These are phyloP conservation scores for Porcisia hertigi DNA, from an alignment of 208 protist species.

Conservation along the genomic window DNA sequence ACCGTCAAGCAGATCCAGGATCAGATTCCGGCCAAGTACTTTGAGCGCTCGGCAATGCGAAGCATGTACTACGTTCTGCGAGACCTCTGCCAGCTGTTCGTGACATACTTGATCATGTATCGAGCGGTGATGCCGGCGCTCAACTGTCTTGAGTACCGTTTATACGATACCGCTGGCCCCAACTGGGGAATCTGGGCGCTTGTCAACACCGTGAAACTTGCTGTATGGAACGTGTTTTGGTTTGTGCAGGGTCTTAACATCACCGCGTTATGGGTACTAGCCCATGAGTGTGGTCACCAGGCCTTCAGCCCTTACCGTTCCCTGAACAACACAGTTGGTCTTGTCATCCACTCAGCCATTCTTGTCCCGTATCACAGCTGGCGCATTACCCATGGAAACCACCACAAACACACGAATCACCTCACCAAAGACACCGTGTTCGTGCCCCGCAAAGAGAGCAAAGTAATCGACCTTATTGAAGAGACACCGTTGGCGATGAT, in stretches of 20 bases:
- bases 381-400: slow-evolving; percentile 91
- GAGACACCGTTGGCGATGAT: slow-evolving; percentile 70
- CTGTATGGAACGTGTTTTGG: slow-evolving; percentile 73
- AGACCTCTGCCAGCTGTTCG: slow-evolving; percentile 59
- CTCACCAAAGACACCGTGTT: slow-evolving; percentile 91
- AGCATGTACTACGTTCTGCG: slow-evolving; percentile 62
- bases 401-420: slow-evolving; percentile 95
- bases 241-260: slow-evolving; percentile 84
- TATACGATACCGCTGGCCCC: slow-evolving; percentile 11
- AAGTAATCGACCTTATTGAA: slow-evolving; percentile 68
- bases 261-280: slow-evolving; percentile 93
- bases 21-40: slow-evolving; percentile 75
- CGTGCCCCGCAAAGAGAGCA: slow-evolving; percentile 63
- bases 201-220: slow-evolving; percentile 39
- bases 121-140: slow-evolving; percentile 41
- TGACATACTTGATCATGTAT: slow-evolving; percentile 66
- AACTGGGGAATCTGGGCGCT: slow-evolving; percentile 17
- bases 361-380: slow-evolving; percentile 94
- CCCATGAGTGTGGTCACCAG: slow-evolving; percentile 95
- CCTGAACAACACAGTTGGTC: slow-evolving; percentile 91
- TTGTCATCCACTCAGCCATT: slow-evolving; percentile 85
- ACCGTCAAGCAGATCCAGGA: slow-evolving; percentile 80
- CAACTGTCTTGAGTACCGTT: slow-evolving; percentile 18
- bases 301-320: slow-evolving; percentile 77
- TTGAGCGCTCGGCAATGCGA: slow-evolving; percentile 47